Base-by-base conservation (phyloP, 225 moss, liverwort and hornwort species). In the Thuidium tamariscinum region DNA sequence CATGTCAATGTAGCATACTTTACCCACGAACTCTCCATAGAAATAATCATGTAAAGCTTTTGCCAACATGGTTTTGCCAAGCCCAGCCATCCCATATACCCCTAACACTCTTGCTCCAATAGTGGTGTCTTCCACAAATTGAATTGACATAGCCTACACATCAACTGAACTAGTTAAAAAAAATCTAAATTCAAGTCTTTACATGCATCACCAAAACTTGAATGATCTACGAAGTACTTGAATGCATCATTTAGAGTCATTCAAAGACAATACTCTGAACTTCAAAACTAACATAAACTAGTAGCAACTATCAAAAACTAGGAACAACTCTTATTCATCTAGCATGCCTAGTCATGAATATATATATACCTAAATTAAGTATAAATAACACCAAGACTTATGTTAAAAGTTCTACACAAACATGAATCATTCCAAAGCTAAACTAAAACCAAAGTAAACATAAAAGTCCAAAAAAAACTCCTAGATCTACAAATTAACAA, bases 271-370 rank as follows among this genome's bases (percentile, higher is more conserved):
- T 37, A 4, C 11, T 16, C 6, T 6, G 21, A 21, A n/a, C n/a
- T 75, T n/a, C 3, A 8, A 52, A 11, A 13, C 3, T 21, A 51
- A 0, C 0, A 1, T 5, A 52, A 20, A 20, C 21, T 12, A 32
- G 3, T 10, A 16, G 0, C 3, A 49, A 32, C 1, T n/a, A 39
- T 4, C 6, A 37, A 2, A 14, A 41, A 2, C 4, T 1, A 21
- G n/a, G n/a, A n/a, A n/a, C n/a, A 18, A 10, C 30, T 16, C 8
- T 9, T 17, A 9, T 19, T 7, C 1, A 4, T 32, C 63, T 2
- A 68, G 2, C 8, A 23, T 14, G 7, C 68, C 2, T 25, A 39
- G 8, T 7, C 7, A 14, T 14, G 2, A 23, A 23, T 23, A 39
- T 0, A 39, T 7, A 68, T 68, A 23, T 23, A 8, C 3, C 13